Conservation (phyloP, 345 rosid genomes). For the Boechera retrofracta region DNA sequence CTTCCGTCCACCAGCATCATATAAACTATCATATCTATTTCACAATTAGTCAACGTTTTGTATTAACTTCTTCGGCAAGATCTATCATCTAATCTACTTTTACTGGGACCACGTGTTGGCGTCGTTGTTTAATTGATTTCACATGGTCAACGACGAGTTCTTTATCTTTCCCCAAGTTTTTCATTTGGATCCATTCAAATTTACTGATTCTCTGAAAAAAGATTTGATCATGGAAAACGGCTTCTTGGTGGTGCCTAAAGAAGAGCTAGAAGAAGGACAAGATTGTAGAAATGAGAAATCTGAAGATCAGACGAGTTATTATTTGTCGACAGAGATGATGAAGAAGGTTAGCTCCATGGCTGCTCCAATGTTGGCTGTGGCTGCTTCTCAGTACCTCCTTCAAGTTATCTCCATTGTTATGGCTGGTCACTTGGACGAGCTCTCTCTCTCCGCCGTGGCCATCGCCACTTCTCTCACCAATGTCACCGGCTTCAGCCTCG, state of each 20-base stretch:
- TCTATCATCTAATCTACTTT: neutral
- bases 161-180: neutral
- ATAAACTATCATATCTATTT: too few relatives aligned
- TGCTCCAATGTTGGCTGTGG: conserved; percentile 48
- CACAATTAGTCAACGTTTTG: neutral
- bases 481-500: conserved; percentile 47
- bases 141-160: neutral
- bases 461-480: conserved; percentile 44
- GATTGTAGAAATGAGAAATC: neutral
- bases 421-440: conserved; percentile 45
- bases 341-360: conserved; percentile 44
- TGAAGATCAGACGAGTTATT: conserved; percentile 5
- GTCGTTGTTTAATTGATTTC: neutral
- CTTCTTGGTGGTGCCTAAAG: conserved; percentile 32
- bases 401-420: conserved; percentile 45
- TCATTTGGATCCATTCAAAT: neutral
- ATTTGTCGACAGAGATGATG: conserved; percentile 34
- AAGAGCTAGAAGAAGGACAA: conserved; percentile 21
- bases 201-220: neutral
- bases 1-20: too few relatives aligned
- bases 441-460: conserved; percentile 42
- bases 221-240: conserved; percentile 13
- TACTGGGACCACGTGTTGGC: neutral
- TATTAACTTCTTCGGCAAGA: too few relatives aligned
- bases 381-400: conserved; percentile 37